phyloP scores from a whole-genome alignment of 2,329 filamentous ascomycete genomes.

The Fusarium coffeatum region DNA sequence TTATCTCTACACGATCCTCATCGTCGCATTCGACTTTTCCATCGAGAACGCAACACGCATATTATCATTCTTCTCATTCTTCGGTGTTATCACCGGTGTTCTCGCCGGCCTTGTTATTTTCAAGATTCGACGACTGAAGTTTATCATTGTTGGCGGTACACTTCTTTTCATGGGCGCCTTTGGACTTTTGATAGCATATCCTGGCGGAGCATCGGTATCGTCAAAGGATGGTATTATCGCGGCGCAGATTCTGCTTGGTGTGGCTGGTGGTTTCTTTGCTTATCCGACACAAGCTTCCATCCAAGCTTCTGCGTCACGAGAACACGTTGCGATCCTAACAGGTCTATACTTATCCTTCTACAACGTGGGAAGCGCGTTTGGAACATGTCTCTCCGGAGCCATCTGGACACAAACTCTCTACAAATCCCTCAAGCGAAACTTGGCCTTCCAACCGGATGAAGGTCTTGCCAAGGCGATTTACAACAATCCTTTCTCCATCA shows the following conservation, averaged over 20 bases:
- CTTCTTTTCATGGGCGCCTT: slow-evolving; percentile 67
- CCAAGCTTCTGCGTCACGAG: slow-evolving; percentile 53
- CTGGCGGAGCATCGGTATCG: slow-evolving; percentile 58
- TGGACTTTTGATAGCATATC: slow-evolving; percentile 65
- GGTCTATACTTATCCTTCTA: slow-evolving; percentile 56
- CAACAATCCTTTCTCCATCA: slow-evolving; percentile 51
- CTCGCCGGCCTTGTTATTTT: slow-evolving; percentile 64
- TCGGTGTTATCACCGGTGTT: slow-evolving; percentile 66
- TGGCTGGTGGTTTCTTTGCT: slow-evolving; percentile 68
- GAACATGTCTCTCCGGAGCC: slow-evolving; percentile 55
- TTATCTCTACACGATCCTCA: slow-evolving; percentile 69
- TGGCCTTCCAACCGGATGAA: slow-evolving; percentile 51
- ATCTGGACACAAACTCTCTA: slow-evolving; percentile 58
- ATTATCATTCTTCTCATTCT: slow-evolving; percentile 64
- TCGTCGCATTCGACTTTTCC: slow-evolving; percentile 68
- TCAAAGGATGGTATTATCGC: slow-evolving; percentile 64
- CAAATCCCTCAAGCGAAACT: slow-evolving; percentile 47
- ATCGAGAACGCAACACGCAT: slow-evolving; percentile 67
- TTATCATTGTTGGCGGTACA: slow-evolving; percentile 68
- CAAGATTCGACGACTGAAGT: slow-evolving; percentile 65
- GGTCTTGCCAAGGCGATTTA: slow-evolving; percentile 54
- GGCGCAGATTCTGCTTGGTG: slow-evolving; percentile 66
- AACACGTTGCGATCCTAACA: slow-evolving; percentile 55
- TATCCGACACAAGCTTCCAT: slow-evolving; percentile 57
- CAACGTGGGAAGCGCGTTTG: slow-evolving; percentile 56